Evolutionary conservation across 176 grass and related monocot genomes (phyloP).

Genomic region (Oryza meyeriana): DNA sequence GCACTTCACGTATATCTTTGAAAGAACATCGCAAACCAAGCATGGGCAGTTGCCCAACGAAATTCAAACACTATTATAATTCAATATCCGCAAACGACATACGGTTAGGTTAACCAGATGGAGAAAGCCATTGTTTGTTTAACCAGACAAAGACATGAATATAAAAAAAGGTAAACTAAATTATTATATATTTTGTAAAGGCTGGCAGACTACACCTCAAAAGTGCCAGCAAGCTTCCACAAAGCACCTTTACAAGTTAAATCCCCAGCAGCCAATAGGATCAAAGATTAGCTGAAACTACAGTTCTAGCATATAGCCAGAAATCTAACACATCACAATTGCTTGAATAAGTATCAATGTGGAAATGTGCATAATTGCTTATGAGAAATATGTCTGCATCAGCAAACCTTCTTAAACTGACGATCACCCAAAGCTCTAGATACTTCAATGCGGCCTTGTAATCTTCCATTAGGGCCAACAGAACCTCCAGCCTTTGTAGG

Average conservation of each 20-base stretch:
- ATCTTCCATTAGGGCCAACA: conserved; percentile 82
- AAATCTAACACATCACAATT: neutral
- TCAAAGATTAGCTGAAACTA: neutral
- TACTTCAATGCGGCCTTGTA: conserved; percentile 92
- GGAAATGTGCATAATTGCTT: neutral
- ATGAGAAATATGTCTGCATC: neutral
- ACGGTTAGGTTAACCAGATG: neutral
- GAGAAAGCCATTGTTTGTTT: neutral
- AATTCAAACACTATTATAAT: neutral
- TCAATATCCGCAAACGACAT: neutral
- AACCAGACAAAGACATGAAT: too few species aligned
- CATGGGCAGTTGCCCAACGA: neutral
- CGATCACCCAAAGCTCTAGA: conserved; percentile 94
- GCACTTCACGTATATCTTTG: neutral
- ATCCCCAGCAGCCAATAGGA: neutral
- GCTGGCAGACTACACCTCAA: neutral
- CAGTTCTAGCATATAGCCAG: neutral
- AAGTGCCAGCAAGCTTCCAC: neutral
- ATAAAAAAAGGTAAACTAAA: too few species aligned
- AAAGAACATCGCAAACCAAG: neutral
- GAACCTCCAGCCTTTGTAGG: conserved; percentile 72
- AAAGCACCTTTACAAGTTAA: neutral
- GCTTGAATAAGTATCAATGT: neutral
- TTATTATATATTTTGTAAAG: neutral
- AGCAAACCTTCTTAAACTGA: conserved; percentile 90